Evolutionary conservation across 495 filamentous ascomycete species (phyloP).

Genomic region (Aspergillus cavernicola): DNA sequence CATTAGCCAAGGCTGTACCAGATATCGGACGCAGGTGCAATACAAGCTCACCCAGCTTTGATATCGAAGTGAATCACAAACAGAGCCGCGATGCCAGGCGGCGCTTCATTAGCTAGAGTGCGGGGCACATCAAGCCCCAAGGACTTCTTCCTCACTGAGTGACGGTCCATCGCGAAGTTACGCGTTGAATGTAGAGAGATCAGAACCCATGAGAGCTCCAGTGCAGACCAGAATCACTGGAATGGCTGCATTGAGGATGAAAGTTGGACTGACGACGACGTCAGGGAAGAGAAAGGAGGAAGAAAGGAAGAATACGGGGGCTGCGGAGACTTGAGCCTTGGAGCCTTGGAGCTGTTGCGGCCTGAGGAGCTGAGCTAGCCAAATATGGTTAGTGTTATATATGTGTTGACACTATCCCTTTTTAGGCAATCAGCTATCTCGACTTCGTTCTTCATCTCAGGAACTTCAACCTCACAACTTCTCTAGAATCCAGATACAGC

Average conservation of each 20-base stretch:
- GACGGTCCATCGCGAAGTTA: conserved; percentile 28
- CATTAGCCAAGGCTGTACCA: neutral
- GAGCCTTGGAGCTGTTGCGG: conserved; percentile 11
- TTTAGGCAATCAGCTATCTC: neutral
- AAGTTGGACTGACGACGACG: conserved; percentile 8
- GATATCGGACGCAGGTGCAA: neutral
- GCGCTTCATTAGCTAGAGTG: conserved; percentile 34
- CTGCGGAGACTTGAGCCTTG: conserved; percentile 1
- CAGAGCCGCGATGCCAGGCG: conserved; percentile 72
- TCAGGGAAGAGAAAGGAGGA: too few species aligned
- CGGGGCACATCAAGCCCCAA: conserved; percentile 35
- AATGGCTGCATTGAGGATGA: conserved; percentile 7
- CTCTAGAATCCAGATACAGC: neutral
- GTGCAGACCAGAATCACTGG: conserved; percentile 5
- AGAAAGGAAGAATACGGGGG: conserved; percentile 13
- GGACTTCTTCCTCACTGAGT: conserved; percentile 28
- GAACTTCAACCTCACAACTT: too few species aligned
- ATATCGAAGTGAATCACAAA: conserved; percentile 87
- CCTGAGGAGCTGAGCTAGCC: conserved; percentile 20
- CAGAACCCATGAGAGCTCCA: conserved; percentile 22
- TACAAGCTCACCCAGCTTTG: conserved; percentile 63
- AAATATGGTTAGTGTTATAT: conserved; percentile 11
- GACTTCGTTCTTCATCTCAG: neutral
- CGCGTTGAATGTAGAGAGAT: neutral
- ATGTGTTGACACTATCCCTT: neutral